Evolutionary conservation across 108 stramenopile genomes (phyloP), one percentile per base, ranked within the genome.

Genomic region (Aurantiochytrium sp.): DNA sequence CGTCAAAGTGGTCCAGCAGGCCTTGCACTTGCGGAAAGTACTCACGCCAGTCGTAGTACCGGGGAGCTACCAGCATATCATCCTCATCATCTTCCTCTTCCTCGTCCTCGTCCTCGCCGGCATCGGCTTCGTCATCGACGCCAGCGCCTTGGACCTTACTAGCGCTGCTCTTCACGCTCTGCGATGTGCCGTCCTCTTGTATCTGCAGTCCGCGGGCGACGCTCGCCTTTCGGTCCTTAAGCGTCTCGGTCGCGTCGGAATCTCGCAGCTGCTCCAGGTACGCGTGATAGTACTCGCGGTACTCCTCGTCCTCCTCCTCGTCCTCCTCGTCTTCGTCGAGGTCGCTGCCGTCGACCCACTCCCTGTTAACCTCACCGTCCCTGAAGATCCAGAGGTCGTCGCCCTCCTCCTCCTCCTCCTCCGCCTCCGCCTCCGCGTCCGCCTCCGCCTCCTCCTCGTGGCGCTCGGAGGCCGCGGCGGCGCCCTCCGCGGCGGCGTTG

Each of bases 1-100:
- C 69, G 81, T 88, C 65, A 3, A 95, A 52, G 32, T 86, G 86
- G 54, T 92, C 89, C 22, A 81, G 12, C 12, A 81, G 73, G 15
- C 45, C 45, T 41, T 48, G 39, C 42, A 81, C 27, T 24, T 48
- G 19, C 8, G 73, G 73, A 48, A 81, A 81, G 45, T 81, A 48
- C 39, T 81, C 73, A 12, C 45, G 73, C 73, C 73, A 81, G 30
- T 41, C 73, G 39, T 81, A 81, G 45, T 81, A 81, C 32, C 73
- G 12, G 6, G 73, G 73, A 22, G 73, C 73, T 15, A 81, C 73
- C 10, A 12, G 59, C 0, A 65, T 6, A 81, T 48, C 73, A 6
- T 81, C 73, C 15, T 34, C 19, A 19, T 65, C 59, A 65, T 8
- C 8, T 30, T 3, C 32, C 59, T 65, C 59, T 2, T 65, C 59